Conservation (phyloP, 2,329 filamentous ascomycete species). For the Sclerotinia borealis region DNA sequence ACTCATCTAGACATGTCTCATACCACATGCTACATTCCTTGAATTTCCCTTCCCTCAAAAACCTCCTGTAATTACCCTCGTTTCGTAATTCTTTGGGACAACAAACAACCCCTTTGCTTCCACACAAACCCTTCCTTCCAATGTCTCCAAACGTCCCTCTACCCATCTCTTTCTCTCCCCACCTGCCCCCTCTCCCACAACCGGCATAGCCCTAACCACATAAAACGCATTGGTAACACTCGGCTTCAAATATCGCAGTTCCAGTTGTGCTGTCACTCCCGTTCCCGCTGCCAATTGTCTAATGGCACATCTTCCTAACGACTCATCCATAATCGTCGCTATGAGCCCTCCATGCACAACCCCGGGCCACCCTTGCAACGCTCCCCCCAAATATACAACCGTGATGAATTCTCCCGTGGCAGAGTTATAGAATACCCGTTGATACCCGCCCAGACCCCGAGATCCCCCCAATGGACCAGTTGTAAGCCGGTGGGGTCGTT, state of each 20-base stretch:
- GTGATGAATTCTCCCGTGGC: constrained; percentile 51
- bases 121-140: constrained; percentile 51
- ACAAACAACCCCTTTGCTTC: constrained; percentile 54
- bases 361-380: constrained; percentile 62
- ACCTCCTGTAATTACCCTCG: constrained; percentile 13
- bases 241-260: constrained; percentile 57
- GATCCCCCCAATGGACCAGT: constrained; percentile 40
- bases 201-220: constrained; percentile 47
- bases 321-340: constrained; percentile 64
- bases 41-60: constrained; percentile 12
- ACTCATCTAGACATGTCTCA: background rate
- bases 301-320: constrained; percentile 57
- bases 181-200: constrained; percentile 30
- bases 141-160: constrained; percentile 46
- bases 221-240: constrained; percentile 58
- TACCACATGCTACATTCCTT: background rate
- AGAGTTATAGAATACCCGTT: constrained; percentile 60
- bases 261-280: constrained; percentile 51
- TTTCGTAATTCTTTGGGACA: constrained; percentile 41
- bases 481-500: constrained; percentile 34
- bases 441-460: constrained; percentile 41
- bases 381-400: constrained; percentile 63
- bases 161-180: constrained; percentile 39
- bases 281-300: constrained; percentile 41
- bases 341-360: constrained; percentile 66